Percentiles rank a stretch among this genome's conserved stretches.
Evolutionary conservation across 2,329 filamentous ascomycete genomes (phyloP).

Genomic region (Grosmannia clavigera): DNA sequence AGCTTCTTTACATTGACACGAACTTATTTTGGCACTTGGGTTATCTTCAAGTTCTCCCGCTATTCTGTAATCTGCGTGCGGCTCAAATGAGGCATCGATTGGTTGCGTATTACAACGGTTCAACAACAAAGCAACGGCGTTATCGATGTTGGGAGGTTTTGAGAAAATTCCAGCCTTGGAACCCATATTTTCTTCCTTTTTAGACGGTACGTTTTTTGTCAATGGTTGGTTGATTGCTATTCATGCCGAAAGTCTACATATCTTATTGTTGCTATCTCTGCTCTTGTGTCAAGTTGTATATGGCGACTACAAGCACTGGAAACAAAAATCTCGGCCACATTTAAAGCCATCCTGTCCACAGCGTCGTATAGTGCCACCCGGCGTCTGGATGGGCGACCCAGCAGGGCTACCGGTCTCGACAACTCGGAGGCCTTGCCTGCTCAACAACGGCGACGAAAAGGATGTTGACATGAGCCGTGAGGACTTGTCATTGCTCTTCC

Average conservation of each 20-base stretch:
- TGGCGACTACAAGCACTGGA: constrained; percentile 31
- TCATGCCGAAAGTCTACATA: not conserved
- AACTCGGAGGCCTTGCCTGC: not conserved
- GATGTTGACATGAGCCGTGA: not conserved
- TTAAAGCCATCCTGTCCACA: constrained; percentile 44
- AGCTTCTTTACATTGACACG: not conserved
- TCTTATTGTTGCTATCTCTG: not conserved
- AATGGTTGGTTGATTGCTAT: too few relatives aligned
- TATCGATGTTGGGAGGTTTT: not conserved
- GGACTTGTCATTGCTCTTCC: not conserved
- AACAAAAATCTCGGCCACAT: constrained; percentile 48
- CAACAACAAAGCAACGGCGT: not conserved
- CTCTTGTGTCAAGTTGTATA: not conserved
- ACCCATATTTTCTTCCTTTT: not conserved
- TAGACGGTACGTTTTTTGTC: too few relatives aligned
- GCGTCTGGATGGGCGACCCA: constrained; percentile 27
- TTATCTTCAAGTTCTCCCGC: not conserved
- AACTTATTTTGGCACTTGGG: not conserved
- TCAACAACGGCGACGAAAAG: constrained; percentile 5
- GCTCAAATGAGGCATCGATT: not conserved
- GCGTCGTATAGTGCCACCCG: constrained; percentile 34
- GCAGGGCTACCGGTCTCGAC: constrained; percentile 9
- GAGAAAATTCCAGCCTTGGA: not conserved
- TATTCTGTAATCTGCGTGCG: not conserved
- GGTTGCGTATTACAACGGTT: not conserved